Base-by-base conservation (phyloP, 2,329 filamentous ascomycete species). In the Penicillium sp. region DNA sequence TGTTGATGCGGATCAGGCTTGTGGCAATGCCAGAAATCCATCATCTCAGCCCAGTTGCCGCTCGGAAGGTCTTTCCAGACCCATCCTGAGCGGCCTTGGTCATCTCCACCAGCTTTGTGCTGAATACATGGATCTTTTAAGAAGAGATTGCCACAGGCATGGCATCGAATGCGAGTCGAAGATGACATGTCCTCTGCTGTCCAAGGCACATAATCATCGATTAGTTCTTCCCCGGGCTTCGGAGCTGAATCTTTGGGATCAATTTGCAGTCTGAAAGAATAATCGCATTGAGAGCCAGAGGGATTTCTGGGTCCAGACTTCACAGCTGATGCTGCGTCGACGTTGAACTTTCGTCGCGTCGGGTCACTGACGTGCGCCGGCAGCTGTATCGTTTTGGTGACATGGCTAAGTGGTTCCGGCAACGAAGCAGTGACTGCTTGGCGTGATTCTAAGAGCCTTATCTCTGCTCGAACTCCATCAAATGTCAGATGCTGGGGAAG, bases 11-110 rank as follows among this genome's bases (percentile, higher is more conserved):
- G 54, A 45, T 77, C 71, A 2, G 94, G 93, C 66, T 97, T 97
- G 65, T 98, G 93, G 59, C 93, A 98, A 66, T 98, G 94, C 93
- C 93, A 98, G 54, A 98, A 94, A 64, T 98, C 94, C 93, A 98
- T 98, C 90, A 98, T 94, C 69, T 98, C 93, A 0, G 93, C 94
- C 93, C 93, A 98, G 58, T 95, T 91, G 56, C 94, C 89, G 59
- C 89, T 95, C 0, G 93, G 93, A 13, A 98, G 71, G 59, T 98
- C 89, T 67, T 91, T 95, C 91, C 93, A 98, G 25, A 69, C 64
- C 26, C 64, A 68, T 6, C 80, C 70, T 6, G 6, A 4, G 13
- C 3, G 11, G 4, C 8, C 15, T 5, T 9, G 17, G 4, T 14
- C 7, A 3, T 39, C 28, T 6, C 19, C 14, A 5, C n/a, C 16